Base-by-base conservation (phyloP, 768 basidiomycete genomes). In the Boletus sp. region DNA sequence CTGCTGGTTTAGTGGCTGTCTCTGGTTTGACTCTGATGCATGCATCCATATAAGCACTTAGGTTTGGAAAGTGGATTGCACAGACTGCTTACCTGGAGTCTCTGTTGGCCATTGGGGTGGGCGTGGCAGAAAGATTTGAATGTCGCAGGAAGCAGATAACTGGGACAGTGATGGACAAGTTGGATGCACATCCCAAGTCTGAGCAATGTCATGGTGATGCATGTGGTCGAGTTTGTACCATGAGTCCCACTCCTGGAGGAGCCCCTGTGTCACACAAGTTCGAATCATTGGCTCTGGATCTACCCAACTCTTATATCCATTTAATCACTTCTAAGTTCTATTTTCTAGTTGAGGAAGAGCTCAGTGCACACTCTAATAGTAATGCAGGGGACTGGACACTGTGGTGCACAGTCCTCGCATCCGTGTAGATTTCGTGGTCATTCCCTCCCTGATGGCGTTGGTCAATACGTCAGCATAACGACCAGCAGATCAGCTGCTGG, bases 371-470 rank as follows among this genome's bases (percentile, higher is more conserved):
- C 65, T 42, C 75, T 76, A 53, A 85, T 76, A 0, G 96, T 98
- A 65, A 88, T 12, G 78, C 79, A 7, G 94, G 94, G 60, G 72
- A 79, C 8, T 72, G 76, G 44, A 99, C 96, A 3, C 83, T 64
- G 71, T 98, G 96, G 4, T 95, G 96, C 61, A 94, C 86, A 4
- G 92, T 94, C 49, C 94, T 81, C 1, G 83, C 64, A 71, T 98
- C 94, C 24, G 60, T 70, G 75, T 79, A 98, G 53, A 98, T 93
- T 75, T 98, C 96, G 65, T 92, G 83, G 71, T 97, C 95, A 70
- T 98, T 97, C 28, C 95, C 95, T n/a, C 94, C 95, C 90, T 92
- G 55, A 28, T n/a, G 9, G 17, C 11, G 9, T 39, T 42, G 50
- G 36, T 50, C 24, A 56, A 57, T 20, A 64, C 50, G 37, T 11